These are phyloP conservation scores for Candida pseudofarinosa DNA, from an alignment of 805 yeast genomes.

Conservation along the genomic window DNA sequence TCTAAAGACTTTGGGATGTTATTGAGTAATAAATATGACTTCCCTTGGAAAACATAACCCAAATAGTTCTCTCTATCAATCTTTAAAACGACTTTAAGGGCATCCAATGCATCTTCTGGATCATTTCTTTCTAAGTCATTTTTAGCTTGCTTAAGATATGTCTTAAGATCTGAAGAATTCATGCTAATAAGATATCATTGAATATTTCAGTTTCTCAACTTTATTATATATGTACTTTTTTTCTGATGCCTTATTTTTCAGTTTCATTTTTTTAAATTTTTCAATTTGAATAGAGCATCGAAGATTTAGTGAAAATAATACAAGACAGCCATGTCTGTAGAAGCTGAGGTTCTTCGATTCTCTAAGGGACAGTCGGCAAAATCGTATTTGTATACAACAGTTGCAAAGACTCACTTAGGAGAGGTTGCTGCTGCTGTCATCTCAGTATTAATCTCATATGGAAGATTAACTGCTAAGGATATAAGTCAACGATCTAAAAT, in stretches of 20 bases:
- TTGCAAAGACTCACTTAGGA: slow-evolving; percentile 59
- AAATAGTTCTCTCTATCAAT: slow-evolving; percentile 55
- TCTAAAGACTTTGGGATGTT: slow-evolving; percentile 35
- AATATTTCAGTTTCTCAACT: not conserved
- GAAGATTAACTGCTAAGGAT: slow-evolving; percentile 59
- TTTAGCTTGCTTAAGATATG: slow-evolving; percentile 36
- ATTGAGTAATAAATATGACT: slow-evolving; percentile 50
- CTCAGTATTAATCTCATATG: slow-evolving; percentile 59
- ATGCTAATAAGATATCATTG: not conserved
- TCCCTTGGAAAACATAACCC: slow-evolving; percentile 71
- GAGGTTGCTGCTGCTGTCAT: slow-evolving; percentile 66
- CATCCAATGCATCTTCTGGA: slow-evolving; percentile 57
- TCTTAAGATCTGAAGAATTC: slow-evolving; percentile 9
- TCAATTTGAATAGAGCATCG: not conserved
- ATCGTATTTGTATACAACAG: slow-evolving; percentile 52
- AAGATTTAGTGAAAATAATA: not conserved
- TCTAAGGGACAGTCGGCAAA: slow-evolving; percentile 57
- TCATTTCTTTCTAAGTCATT: slow-evolving; percentile 52
- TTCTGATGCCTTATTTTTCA: not conserved
- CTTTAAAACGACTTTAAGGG: slow-evolving; percentile 52
- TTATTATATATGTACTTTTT: not conserved
- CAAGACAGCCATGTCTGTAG: slow-evolving; percentile 13
- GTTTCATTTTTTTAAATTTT: not conserved
- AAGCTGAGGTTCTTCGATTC: slow-evolving; percentile 10
- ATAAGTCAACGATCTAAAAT: slow-evolving; percentile 45